These are phyloP conservation scores for Cytospora leucostoma DNA, from an alignment of 2,329 filamentous ascomycete species.

Conservation along the genomic window DNA sequence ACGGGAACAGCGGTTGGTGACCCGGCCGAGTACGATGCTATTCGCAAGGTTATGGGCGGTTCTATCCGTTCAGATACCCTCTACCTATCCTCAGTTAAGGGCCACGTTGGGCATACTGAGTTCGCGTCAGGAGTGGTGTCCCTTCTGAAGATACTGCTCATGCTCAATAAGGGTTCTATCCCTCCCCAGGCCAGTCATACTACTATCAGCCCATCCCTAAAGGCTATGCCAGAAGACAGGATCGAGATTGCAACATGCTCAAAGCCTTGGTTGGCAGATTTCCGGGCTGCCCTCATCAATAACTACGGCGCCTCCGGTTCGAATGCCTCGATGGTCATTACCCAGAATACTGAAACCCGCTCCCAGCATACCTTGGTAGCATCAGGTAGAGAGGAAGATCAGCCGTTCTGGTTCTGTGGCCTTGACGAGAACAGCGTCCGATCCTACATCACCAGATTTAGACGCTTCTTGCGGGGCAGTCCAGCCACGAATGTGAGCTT, in stretches of 20 bases:
- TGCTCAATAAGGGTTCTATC: conserved; percentile 33
- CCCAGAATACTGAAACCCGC: background rate
- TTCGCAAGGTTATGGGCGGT: conserved; percentile 35
- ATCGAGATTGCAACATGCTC: conserved; percentile 29
- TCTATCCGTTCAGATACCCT: background rate
- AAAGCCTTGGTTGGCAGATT: conserved; percentile 30
- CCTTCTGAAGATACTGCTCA: conserved; percentile 38
- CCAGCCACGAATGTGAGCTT: background rate
- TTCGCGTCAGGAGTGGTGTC: conserved; percentile 15
- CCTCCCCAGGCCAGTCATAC: conserved; percentile 39
- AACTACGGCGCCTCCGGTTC: conserved; percentile 42
- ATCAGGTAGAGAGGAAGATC: background rate
- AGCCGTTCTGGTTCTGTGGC: conserved; percentile 13
- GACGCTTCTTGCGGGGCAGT: background rate
- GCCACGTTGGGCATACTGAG: conserved; percentile 15
- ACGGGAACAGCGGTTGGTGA: conserved; percentile 47
- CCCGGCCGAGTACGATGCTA: conserved; percentile 36
- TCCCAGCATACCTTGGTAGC: too few relatives aligned
- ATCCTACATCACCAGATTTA: background rate
- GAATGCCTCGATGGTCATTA: conserved; percentile 34
- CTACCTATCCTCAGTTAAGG: conserved; percentile 17
- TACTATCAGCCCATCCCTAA: conserved; percentile 24
- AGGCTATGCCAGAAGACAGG: conserved; percentile 29
- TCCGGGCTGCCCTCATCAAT: conserved; percentile 35
- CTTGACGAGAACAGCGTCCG: background rate